phyloP scores from a whole-genome alignment of 75 land plant genomes.

The Cunninghamia lanceolata region DNA sequence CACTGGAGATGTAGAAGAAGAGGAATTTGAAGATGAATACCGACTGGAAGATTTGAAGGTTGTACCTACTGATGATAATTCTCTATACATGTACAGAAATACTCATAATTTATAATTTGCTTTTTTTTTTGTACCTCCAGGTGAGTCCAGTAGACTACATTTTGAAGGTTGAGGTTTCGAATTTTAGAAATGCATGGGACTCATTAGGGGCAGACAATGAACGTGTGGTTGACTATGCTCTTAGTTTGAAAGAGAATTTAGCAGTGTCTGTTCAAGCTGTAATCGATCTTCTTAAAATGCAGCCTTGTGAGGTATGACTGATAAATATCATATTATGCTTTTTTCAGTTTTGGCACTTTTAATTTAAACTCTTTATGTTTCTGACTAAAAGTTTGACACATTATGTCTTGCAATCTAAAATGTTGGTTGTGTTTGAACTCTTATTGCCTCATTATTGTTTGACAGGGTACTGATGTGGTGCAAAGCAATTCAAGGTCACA shows the following conservation, averaged over 20 bases:
- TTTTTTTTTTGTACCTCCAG: conserved; percentile 11
- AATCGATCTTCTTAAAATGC: conserved; percentile 82
- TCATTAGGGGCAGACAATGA: conserved; percentile 64
- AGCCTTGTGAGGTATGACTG: conserved; percentile 82
- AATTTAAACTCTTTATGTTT: neutral
- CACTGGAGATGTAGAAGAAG: conserved; percentile 79
- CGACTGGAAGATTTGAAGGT: too few species aligned
- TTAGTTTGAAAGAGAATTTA: conserved; percentile 81
- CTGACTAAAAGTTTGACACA: neutral
- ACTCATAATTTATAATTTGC: too few species aligned
- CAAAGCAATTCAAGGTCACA: conserved; percentile 90
- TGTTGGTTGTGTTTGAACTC: neutral
- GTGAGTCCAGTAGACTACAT: conserved; percentile 84
- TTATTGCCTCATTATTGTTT: neutral
- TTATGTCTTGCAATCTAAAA: neutral
- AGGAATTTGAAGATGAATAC: too few species aligned
- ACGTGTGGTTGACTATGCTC: conserved; percentile 90
- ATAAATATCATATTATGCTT: neutral
- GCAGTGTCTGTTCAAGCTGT: conserved; percentile 85
- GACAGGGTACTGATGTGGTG: conserved; percentile 90
- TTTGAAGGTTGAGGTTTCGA: conserved; percentile 69
- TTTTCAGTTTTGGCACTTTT: neutral
- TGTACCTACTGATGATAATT: too few species aligned
- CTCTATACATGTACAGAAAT: too few species aligned
- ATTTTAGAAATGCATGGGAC: conserved; percentile 96